Evolutionary conservation across 495 filamentous ascomycete genomes (phyloP).

Genomic region (Xylaria cubensis): DNA sequence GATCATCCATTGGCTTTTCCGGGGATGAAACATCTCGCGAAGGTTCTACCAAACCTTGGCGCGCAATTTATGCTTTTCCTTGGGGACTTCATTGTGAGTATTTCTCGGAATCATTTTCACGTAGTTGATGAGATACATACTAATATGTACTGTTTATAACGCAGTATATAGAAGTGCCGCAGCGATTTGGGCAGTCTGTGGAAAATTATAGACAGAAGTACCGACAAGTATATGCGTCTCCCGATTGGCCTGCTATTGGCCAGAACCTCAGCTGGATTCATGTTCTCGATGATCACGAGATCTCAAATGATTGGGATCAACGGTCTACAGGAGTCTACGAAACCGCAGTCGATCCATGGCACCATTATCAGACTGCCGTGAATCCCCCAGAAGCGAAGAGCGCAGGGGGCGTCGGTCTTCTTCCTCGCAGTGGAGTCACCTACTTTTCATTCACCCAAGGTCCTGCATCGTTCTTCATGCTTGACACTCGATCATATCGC

Average conservation of each 20-base stretch:
- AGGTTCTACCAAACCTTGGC: slow-evolving; percentile 65
- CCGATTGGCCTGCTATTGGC: slow-evolving; percentile 76
- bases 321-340: slow-evolving; percentile 43
- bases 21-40: slow-evolving; percentile 74
- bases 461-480: slow-evolving; percentile 90
- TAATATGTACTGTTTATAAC: background rate
- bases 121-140: background rate
- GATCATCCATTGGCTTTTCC: slow-evolving; percentile 81
- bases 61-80: slow-evolving; percentile 96
- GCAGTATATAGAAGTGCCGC: slow-evolving; percentile 85
- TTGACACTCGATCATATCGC: slow-evolving; percentile 90
- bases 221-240: slow-evolving; percentile 89
- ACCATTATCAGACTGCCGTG: slow-evolving; percentile 79
- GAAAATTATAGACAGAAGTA: slow-evolving; percentile 90
- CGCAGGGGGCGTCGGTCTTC: slow-evolving; percentile 41
- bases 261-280: slow-evolving; percentile 91
- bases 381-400: slow-evolving; percentile 74
- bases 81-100: slow-evolving; percentile 81
- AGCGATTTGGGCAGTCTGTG: slow-evolving; percentile 70
- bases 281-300: slow-evolving; percentile 95
- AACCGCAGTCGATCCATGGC: slow-evolving; percentile 83
- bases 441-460: slow-evolving; percentile 90
- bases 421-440: slow-evolving; percentile 60
- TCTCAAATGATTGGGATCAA: slow-evolving; percentile 61
- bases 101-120: background rate